phyloP scores from a whole-genome alignment of 176 grass and related monocot genomes.

The Lolium rigidum region DNA sequence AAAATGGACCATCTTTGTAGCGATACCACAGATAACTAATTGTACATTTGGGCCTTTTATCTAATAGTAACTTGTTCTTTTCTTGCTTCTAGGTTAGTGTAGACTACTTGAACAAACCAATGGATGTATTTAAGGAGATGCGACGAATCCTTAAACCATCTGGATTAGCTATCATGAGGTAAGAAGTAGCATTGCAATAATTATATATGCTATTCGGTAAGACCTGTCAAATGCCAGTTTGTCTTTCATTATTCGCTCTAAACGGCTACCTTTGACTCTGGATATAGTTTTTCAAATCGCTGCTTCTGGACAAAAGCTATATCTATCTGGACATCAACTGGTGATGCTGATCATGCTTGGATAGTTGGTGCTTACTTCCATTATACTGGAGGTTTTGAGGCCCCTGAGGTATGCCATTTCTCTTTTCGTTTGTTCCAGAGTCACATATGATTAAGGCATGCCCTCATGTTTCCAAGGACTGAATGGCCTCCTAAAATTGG shows the following conservation, averaged over 20 bases:
- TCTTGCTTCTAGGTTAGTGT: slow-evolving; percentile 80
- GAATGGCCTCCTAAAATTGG: neutral
- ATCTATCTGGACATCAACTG: slow-evolving; percentile 98
- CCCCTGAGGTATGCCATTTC: slow-evolving; percentile 58
- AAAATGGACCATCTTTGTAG: neutral
- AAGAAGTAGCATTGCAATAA: slow-evolving; percentile 4
- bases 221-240: neutral
- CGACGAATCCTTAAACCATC: slow-evolving; percentile 82
- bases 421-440: neutral
- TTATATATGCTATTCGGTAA: neutral
- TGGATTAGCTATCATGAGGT: slow-evolving; percentile 96
- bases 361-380: slow-evolving; percentile 95
- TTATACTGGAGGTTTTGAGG: slow-evolving; percentile 87
- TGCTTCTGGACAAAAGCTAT: slow-evolving; percentile 97
- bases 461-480: neutral
- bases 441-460: neutral
- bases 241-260: neutral
- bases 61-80: neutral
- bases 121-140: slow-evolving; percentile 98
- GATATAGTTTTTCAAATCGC: slow-evolving; percentile 86
- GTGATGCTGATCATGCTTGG: slow-evolving; percentile 93
- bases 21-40: neutral
- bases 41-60: neutral
- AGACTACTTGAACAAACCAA: slow-evolving; percentile 92
- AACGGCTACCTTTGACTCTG: slow-evolving; percentile 15